phyloP scores from a whole-genome alignment of 108 stramenopile species.

The Cylindrotheca fusiformis region DNA sequence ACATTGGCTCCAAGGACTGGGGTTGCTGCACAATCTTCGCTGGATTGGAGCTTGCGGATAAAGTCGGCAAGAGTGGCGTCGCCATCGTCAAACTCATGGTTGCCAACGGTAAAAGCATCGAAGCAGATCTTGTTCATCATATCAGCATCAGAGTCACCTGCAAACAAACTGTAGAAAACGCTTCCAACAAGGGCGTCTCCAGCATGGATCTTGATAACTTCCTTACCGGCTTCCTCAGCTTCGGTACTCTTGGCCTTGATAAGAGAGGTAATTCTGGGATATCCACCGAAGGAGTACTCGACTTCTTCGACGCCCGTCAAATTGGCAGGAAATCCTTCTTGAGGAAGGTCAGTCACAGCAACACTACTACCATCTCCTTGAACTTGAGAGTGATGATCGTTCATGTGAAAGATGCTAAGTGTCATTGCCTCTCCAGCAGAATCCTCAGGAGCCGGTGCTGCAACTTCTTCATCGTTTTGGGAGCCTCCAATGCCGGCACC shows the following conservation, averaged over 20 bases:
- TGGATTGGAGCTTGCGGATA: conserved; percentile 8
- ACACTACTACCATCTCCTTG: conserved; percentile 11
- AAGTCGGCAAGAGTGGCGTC: conserved; percentile 41
- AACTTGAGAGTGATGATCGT: conserved; percentile 61
- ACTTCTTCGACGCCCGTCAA: conserved; percentile 4
- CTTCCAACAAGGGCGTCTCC: conserved; percentile 60
- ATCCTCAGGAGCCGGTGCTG: too few relatives aligned
- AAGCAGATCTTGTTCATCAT: conserved; percentile 43
- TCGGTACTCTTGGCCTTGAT: background rate
- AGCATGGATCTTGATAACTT: conserved; percentile 51
- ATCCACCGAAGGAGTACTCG: conserved; percentile 1
- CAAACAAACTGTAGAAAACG: conserved; percentile 40
- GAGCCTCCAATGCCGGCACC: too few relatives aligned
- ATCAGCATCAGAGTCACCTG: conserved; percentile 38
- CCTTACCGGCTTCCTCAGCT: too few relatives aligned
- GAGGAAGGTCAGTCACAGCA: conserved; percentile 12
- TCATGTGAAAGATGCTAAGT: conserved; percentile 38
- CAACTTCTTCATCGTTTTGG: too few relatives aligned
- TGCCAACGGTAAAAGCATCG: conserved; percentile 48
- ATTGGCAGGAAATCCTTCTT: too few relatives aligned
- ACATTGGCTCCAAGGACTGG: conserved; percentile 29
- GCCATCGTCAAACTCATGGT: conserved; percentile 64
- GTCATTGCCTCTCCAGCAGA: too few relatives aligned
- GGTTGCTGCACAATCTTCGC: background rate
- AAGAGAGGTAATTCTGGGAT: conserved; percentile 3